Evolutionary conservation across 1,284 basidiomycete species (phyloP), one percentile per base, ranked within the genome.

Genomic region (Cryptococcus sp.): DNA sequence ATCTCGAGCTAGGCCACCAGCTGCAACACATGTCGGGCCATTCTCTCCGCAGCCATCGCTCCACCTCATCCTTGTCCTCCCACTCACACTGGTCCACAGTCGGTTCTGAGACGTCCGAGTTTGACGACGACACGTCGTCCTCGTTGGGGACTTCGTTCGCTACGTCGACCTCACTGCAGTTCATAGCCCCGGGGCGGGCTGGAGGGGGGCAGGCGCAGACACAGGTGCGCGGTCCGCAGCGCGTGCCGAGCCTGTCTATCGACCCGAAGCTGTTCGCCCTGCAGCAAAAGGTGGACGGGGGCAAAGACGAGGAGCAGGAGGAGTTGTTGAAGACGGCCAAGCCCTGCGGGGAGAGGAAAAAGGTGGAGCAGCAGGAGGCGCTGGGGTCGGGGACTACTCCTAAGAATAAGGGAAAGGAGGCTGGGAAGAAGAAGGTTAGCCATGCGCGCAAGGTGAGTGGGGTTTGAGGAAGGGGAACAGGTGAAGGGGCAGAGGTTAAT

Each of bases 381-480:
- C 37, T 33, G 36, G 28, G 28, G 5, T 33, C 9, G 28, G 28
- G 42, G 20, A 37, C 16, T 39, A 37, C 16, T 39, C 36, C 48
- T 9, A 39, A 37, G 13, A 50, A 39, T 33, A 47, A 47, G 42
- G 43, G 39, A n/a, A 42, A 20, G 12, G 48, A 47, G 3, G 50
- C 55, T 13, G 61, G 57, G 23, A 60, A 60, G 40, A 69, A 70
- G 57, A 71, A 68, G 53, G 55, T 63, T 43, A 67, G 65, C 35
- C 73, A 75, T 56, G 73, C 73, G 37, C 53, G 71, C 38, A 75
- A 75, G 60, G 72, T 71, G 36, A 56, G 67, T n/a, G n/a, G n/a
- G n/a, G n/a, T n/a, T n/a, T n/a, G n/a, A n/a, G n/a, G n/a, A n/a
- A n/a, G n/a, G n/a, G n/a, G n/a, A n/a, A n/a, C n/a, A n/a, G n/a